Base-by-base conservation (phyloP, 1,139 yeast genomes). In the Suhomyces anneliseae region DNA sequence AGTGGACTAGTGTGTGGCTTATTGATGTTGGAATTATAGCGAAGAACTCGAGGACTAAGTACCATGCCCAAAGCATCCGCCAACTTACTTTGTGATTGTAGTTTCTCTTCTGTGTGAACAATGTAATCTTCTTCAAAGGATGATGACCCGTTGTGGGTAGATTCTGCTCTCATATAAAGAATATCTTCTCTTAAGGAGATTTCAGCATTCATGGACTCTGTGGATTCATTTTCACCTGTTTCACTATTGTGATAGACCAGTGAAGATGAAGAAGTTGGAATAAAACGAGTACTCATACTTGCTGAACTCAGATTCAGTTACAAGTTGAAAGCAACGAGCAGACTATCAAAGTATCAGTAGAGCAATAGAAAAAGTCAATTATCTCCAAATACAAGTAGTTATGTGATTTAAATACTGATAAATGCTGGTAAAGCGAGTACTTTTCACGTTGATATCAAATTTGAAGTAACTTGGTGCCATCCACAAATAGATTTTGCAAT, bases 11-110 rank as follows among this genome's bases (percentile, higher is more conserved):
- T 31, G 26, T 44, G 36, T 33, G 14, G 33, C 26, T 24, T 35
- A 8, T 14, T 27, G 10, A 40, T 9, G 19, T 27, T 15, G 8
- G 31, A 12, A 7, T 5, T 5, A 39, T 72, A 75, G 15, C 57
- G 65, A 31, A 74, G 58, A 2, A 76, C 76, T 38, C 72, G 59
- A 3, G 67, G 56, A 5, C 54, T 55, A 12, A 57, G 52, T n/a
- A 53, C 56, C 47, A 79, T 68, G 6, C 81, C 79, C 36, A 82
- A 61, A 1, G 85, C 84, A 27, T 67, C 70, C 1, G 85, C 83
- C 32, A 82, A 75, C 31, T 29, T 29, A 9, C 32, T 11, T 6
- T 29, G 11, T 4, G 11, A 29, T 11, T 4, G 32, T 29, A 7
- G 32, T 9, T 9, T 11, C n/a, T 29, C 32, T 19, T 19, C 32